A percentile compares a stretch with the other conserved stretches of the same genome.
phyloP scores from a whole-genome alignment of 2,329 filamentous ascomycete genomes.

The Simplicillium aogashimaense region DNA sequence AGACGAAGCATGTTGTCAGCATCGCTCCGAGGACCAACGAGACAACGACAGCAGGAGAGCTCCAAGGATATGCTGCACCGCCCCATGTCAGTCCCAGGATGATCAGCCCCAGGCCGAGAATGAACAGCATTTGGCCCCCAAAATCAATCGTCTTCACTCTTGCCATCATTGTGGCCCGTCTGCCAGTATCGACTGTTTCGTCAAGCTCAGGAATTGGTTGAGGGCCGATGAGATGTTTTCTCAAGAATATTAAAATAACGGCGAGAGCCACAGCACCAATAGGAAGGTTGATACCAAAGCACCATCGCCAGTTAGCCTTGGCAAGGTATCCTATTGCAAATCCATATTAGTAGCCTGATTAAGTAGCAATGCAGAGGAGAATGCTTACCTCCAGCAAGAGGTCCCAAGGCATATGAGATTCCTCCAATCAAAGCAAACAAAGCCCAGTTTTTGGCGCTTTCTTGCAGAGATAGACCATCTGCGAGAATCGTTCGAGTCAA shows the following conservation, averaged over 20 bases:
- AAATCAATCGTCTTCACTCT: slow-evolving; percentile 45
- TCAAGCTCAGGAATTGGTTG: slow-evolving; percentile 35
- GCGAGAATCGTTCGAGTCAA: slow-evolving; percentile 53
- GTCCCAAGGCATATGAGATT: slow-evolving; percentile 49
- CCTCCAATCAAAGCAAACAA: slow-evolving; percentile 51
- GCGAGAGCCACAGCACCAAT: slow-evolving; percentile 40
- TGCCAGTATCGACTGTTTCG: slow-evolving; percentile 22
- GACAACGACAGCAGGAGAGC: slow-evolving; percentile 34
- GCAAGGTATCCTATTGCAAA: slow-evolving; percentile 36
- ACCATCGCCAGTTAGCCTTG: slow-evolving; percentile 52
- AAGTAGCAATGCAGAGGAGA: slow-evolving; percentile 7
- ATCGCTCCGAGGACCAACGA: slow-evolving; percentile 35
- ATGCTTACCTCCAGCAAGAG: slow-evolving; percentile 43
- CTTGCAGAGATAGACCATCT: slow-evolving; percentile 50
- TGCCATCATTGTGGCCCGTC: slow-evolving; percentile 23
- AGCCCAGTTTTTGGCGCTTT: slow-evolving; percentile 53
- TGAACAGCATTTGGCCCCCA: slow-evolving; percentile 46
- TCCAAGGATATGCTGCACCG: slow-evolving; percentile 42
- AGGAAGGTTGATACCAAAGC: slow-evolving; percentile 55
- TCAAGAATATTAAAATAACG: slow-evolving; percentile 45
- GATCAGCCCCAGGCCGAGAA: slow-evolving; percentile 41
- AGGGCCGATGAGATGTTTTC: slow-evolving; percentile 47
- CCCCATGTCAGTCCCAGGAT: slow-evolving; percentile 47
- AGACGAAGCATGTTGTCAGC: slow-evolving; percentile 29
- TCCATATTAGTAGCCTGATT: neutral